Percentiles rank a stretch among this genome's conserved stretches.
These are phyloP conservation scores for Symbiodinium natans DNA, from an alignment of 73 alveolate genomes.

Conservation along the genomic window DNA sequence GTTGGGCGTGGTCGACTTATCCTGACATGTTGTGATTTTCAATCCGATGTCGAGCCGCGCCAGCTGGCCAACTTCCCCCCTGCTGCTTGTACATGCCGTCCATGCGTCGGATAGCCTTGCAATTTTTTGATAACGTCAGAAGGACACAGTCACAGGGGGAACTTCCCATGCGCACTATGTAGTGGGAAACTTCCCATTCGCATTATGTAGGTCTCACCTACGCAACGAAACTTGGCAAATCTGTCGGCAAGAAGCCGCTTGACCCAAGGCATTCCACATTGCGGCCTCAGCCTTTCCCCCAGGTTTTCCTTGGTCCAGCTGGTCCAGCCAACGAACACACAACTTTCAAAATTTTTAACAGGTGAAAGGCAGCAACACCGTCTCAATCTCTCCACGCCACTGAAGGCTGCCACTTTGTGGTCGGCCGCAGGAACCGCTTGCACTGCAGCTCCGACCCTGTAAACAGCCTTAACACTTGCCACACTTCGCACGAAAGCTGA, in stretches of 20 bases:
- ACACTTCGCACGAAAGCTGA: no score
- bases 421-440: not conserved
- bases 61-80: not conserved
- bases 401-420: not conserved
- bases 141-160: no score
- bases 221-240: not conserved
- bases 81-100: not conserved
- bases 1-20: no score
- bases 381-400: conserved; percentile 9
- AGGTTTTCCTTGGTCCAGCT: not conserved
- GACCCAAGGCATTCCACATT: conserved; percentile 74
- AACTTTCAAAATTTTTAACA: not conserved
- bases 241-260: conserved; percentile 19
- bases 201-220: no score
- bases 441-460: conserved; percentile 41
- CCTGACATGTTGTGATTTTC: no score
- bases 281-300: not conserved
- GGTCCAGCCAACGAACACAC: no score
- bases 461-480: conserved; percentile 56
- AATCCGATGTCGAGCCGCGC: not conserved
- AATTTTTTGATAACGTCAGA: not conserved
- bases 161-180: no score
- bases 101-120: not conserved
- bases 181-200: no score
- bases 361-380: not conserved